Evolutionary conservation across 106 monocot species (phyloP).

Genomic region (Iris macrosiphon): DNA sequence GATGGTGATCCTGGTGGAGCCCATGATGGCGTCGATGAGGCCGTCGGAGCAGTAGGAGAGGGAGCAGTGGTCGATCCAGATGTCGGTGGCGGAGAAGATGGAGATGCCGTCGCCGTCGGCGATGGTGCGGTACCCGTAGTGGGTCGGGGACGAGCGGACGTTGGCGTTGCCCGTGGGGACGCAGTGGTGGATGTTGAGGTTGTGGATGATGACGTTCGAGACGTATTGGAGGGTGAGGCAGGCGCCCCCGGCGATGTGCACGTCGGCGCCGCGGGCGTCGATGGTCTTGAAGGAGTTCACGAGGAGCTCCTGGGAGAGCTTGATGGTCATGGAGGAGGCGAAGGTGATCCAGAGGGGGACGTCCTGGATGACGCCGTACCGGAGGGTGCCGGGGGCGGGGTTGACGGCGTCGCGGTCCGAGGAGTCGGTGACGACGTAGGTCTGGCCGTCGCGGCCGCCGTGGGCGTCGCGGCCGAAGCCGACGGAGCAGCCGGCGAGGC

Average conservation of each 20-base stretch:
- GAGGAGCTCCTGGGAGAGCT: conserved; percentile 58
- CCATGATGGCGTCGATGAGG: conserved; percentile 67
- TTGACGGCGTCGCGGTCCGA: conserved; percentile 49
- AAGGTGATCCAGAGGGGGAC: conserved; percentile 80
- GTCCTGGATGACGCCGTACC: conserved; percentile 55
- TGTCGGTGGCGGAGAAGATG: conserved; percentile 24
- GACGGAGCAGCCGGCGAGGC: conserved; percentile 69
- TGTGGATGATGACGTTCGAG: conserved; percentile 71
- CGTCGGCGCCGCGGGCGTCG: conserved; percentile 62
- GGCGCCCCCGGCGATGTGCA: conserved; percentile 61
- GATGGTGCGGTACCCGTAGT: conserved; percentile 25
- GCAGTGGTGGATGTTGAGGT: conserved; percentile 62
- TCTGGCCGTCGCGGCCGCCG: conserved; percentile 54
- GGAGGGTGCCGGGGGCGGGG: conserved; percentile 59
- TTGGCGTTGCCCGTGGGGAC: conserved; percentile 47
- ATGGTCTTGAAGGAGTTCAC: conserved; percentile 78
- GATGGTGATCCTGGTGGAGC: conserved; percentile 62
- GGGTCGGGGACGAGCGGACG: conserved; percentile 53
- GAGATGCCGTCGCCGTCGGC: conserved; percentile 80
- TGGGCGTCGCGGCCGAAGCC: conserved; percentile 63
- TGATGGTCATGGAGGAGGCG: conserved; percentile 51
- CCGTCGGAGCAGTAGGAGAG: conserved; percentile 65
- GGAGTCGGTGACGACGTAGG: conserved; percentile 60
- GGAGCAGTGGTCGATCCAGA: conserved; percentile 74
- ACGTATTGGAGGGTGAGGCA: conserved; percentile 66